Base-by-base conservation (phyloP, 2,329 filamentous ascomycete species). In the Mollisiaceae sp. region DNA sequence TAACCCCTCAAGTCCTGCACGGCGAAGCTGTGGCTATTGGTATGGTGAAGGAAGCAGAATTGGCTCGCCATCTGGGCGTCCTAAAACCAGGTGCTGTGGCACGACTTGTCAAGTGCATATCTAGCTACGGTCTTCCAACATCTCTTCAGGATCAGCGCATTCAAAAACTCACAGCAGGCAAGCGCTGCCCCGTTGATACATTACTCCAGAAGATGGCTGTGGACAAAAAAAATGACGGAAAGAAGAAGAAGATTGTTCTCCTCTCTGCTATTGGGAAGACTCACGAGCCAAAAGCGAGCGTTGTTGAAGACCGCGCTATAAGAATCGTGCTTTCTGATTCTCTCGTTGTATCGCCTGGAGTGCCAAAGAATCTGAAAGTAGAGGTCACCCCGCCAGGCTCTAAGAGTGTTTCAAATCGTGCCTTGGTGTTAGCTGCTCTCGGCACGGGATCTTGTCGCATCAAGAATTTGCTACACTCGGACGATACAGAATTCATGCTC, bases 191-290 rank as follows among this genome's bases (percentile, higher is more conserved):
- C 0, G 92, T 97, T 2, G 92, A 97, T 72, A 86, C 91, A 41
- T 80, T 99, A 60, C 84, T 99, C 64, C 85, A 90, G 70, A 97
- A 97, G 77, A 99, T 99, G 95, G 93, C 91, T 0, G 91, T 99
- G 9, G 95, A 99, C 80, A 99, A 99, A 85, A 99, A 99, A 83
- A 99, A 99, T 71, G 91, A 97, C 54, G 95, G 95, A 1, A 87
- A 87, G 65, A 93, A 94, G 79, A 99, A 99, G 84, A 98, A 97
- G 80, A 91, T 99, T 69, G 94, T 97, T 8, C 85, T 99, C 8
- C 83, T 99, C 12, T 94, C 93, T 0, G 91, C 91, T 14, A 97
- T 99, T 75, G 95, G 95, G 64, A 88, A 90, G 74, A 96, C 93
- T 0, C 81, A 94, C 75, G 95, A 99, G 80, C 90, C 88, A 62